phyloP scores from a whole-genome alignment of 2,329 filamentous ascomycete genomes.

The Trichoderma sp. region DNA sequence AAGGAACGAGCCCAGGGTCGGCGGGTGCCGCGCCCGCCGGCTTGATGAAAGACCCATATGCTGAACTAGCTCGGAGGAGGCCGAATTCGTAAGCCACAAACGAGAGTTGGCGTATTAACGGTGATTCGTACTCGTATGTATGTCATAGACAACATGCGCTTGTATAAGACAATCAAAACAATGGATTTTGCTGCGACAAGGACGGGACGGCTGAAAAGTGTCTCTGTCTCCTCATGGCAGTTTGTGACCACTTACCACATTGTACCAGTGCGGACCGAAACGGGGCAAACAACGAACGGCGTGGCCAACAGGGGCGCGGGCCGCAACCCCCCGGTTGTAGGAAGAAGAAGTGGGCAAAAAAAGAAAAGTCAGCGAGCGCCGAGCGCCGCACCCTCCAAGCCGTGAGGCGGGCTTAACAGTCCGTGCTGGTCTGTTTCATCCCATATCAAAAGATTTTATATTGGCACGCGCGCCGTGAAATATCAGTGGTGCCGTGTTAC shows the following conservation, averaged over 20 bases:
- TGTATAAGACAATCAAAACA: not conserved
- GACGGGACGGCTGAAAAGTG: not conserved
- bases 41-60: not conserved
- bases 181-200: not conserved
- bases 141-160: not conserved
- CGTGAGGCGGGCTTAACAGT: not conserved
- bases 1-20: not conserved
- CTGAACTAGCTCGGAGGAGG: conserved; percentile 10
- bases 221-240: not conserved
- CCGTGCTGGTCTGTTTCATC: not conserved
- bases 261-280: not conserved
- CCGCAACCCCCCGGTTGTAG: not conserved
- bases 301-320: not conserved
- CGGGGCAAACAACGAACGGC: not conserved
- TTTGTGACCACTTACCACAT: not conserved
- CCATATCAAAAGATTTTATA: not conserved
- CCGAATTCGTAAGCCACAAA: not conserved
- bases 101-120: not conserved
- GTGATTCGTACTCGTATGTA: not conserved
- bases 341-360: not conserved
- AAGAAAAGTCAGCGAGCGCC: conserved; percentile 2
- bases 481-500: not conserved
- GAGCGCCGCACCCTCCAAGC: not conserved
- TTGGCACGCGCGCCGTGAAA: not conserved
- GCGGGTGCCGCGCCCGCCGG: not conserved